Percentiles rank a stretch among this genome's conserved stretches.
Conservation (phyloP, 345 rosid species). For the Sisymbrium irio region DNA sequence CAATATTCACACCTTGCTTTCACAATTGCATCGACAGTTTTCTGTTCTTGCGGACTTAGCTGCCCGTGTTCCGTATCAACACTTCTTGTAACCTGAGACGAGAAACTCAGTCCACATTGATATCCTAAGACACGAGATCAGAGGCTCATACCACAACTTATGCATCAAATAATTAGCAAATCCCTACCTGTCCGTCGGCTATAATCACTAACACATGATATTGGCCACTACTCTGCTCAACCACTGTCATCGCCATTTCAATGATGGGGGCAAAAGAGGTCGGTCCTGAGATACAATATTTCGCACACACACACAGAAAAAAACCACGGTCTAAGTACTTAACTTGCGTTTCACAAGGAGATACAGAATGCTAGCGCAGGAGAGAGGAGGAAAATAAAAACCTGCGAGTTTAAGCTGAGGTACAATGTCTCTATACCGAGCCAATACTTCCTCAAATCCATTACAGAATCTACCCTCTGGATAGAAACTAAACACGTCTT, state of each 20-base stretch:
- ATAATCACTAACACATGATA: constrained; percentile 93
- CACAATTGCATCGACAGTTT: constrained; percentile 90
- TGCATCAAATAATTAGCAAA: not conserved
- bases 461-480: constrained; percentile 64
- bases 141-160: not conserved
- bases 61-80: constrained; percentile 62
- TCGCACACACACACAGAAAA: not conserved
- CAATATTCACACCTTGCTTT: constrained; percentile 62
- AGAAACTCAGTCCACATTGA: not conserved
- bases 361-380: constrained; percentile 15
- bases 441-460: constrained; percentile 90
- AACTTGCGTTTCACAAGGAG: constrained; percentile 4
- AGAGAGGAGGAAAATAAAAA: constrained; percentile 30
- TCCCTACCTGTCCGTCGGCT: constrained; percentile 99
- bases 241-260: constrained; percentile 92
- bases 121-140: not conserved
- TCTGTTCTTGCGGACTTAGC: constrained; percentile 90
- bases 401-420: constrained; percentile 91
- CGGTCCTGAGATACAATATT: constrained; percentile 57
- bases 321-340: not conserved
- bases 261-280: constrained; percentile 94
- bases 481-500: constrained; percentile 83
- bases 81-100: constrained; percentile 69
- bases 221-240: constrained; percentile 86
- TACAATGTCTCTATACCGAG: constrained; percentile 69